Evolutionary conservation across 225 moss, liverwort and hornwort genomes (phyloP).

Genomic region (Antitrichia curtipendula): DNA sequence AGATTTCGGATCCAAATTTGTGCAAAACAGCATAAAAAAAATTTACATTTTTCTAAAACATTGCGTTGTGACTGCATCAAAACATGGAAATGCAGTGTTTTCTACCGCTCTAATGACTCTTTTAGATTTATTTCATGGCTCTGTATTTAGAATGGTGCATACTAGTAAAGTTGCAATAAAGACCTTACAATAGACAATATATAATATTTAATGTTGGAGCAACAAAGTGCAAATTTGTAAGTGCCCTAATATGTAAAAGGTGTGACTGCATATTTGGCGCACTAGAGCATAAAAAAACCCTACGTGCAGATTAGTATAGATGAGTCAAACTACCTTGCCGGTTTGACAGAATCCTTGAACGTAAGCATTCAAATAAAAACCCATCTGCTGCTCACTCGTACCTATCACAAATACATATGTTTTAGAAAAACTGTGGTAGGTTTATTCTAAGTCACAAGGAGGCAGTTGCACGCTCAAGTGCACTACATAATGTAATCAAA

Average conservation of each 20-base stretch:
- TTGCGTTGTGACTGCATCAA: not conserved
- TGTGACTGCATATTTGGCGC: not conserved
- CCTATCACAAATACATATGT: conserved; percentile 9
- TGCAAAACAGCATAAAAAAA: not conserved
- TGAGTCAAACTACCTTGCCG: conserved; percentile 22
- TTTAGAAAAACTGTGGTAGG: not conserved
- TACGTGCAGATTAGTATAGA: not conserved
- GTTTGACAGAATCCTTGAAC: conserved; percentile 26
- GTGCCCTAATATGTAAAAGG: not conserved
- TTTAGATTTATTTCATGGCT: not conserved
- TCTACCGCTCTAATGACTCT: not conserved
- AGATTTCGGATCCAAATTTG: not conserved
- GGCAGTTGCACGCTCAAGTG: not conserved
- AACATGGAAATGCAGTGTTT: not conserved
- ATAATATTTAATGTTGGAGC: no score
- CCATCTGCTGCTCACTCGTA: conserved; percentile 16
- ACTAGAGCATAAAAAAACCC: not conserved
- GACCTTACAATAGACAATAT: not conserved
- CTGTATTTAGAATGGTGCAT: not conserved
- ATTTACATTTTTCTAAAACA: not conserved
- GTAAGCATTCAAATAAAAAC: conserved; percentile 27
- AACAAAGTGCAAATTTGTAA: not conserved
- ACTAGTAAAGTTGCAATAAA: not conserved
- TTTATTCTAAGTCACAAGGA: not conserved
- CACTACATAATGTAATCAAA: not conserved